Conservation (phyloP, 164 flowering plant genomes). For the Stephania yunnanensis region DNA sequence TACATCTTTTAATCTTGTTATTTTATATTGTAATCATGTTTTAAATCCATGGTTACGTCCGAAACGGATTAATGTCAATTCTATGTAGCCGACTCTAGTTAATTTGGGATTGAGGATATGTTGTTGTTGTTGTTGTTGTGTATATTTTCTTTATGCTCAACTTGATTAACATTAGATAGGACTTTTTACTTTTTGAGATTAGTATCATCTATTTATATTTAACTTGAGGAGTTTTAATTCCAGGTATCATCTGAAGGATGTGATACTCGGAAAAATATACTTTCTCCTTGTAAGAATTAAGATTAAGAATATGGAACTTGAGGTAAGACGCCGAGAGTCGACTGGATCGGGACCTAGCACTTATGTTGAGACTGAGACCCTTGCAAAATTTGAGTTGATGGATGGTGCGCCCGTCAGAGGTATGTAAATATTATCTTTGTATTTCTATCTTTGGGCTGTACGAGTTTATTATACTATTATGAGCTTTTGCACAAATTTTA, state of each 20-base stretch:
- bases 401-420: slow-evolving; percentile 99
- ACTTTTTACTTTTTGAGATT: background rate
- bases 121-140: too few species aligned
- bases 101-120: too few species aligned
- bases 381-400: slow-evolving; percentile 93
- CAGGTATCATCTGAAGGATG: slow-evolving; percentile 97
- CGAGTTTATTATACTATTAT: background rate
- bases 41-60: too few species aligned
- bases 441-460: background rate
- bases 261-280: slow-evolving; percentile 85
- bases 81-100: too few species aligned
- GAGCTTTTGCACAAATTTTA: background rate
- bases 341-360: slow-evolving; percentile 94
- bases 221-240: slow-evolving; percentile 15
- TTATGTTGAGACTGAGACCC: slow-evolving; percentile 92
- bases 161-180: background rate
- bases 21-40: too few species aligned
- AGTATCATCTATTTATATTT: background rate
- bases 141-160: background rate
- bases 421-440: slow-evolving; percentile 19
- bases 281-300: slow-evolving; percentile 94
- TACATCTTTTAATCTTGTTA: too few species aligned
- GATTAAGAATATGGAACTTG: slow-evolving; percentile 95
- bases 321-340: slow-evolving; percentile 91
- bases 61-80: too few species aligned